phyloP scores from a whole-genome alignment of 768 basidiomycete species.

The Termitomyces titanicus region DNA sequence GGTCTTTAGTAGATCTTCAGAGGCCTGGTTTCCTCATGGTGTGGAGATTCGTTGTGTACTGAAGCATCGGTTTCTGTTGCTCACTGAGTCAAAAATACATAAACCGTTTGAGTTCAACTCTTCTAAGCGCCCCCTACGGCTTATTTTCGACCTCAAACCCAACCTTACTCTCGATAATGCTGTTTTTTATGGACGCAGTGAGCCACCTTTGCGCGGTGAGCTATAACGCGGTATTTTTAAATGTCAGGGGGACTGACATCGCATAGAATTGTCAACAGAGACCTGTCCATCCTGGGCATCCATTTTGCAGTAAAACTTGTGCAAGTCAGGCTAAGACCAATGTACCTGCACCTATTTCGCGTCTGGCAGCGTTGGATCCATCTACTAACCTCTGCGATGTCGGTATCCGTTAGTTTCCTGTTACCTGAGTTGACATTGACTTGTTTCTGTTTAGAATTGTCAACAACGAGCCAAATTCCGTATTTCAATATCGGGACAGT shows the following conservation, averaged over 20 bases:
- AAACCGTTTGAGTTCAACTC: not conserved
- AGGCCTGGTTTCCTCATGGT: not conserved
- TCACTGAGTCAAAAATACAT: not conserved
- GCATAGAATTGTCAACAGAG: not conserved
- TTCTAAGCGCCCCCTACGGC: not conserved
- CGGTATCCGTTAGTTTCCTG: constrained; percentile 14
- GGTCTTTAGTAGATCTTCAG: not conserved
- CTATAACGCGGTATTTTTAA: not conserved
- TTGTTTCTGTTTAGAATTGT: constrained; percentile 41
- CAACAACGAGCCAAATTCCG: constrained; percentile 54
- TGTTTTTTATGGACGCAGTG: constrained; percentile 10
- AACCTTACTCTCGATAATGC: not conserved
- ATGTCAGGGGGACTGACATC: not conserved
- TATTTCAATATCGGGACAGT: constrained; percentile 40
- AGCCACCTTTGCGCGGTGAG: not conserved
- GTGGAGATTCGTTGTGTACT: not conserved
- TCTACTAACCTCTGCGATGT: constrained; percentile 38
- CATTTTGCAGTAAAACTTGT: constrained; percentile 1
- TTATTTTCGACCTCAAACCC: not conserved
- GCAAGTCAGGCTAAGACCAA: not conserved
- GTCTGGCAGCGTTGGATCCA: not conserved
- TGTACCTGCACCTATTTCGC: not conserved
- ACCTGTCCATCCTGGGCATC: not conserved
- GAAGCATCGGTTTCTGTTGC: not conserved
- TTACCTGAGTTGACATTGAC: too few relatives aligned